A percentile compares a stretch with the other conserved stretches of the same genome.
Evolutionary conservation across 1,284 basidiomycete species (phyloP).

Genomic region (Exsudoporus floridanus): DNA sequence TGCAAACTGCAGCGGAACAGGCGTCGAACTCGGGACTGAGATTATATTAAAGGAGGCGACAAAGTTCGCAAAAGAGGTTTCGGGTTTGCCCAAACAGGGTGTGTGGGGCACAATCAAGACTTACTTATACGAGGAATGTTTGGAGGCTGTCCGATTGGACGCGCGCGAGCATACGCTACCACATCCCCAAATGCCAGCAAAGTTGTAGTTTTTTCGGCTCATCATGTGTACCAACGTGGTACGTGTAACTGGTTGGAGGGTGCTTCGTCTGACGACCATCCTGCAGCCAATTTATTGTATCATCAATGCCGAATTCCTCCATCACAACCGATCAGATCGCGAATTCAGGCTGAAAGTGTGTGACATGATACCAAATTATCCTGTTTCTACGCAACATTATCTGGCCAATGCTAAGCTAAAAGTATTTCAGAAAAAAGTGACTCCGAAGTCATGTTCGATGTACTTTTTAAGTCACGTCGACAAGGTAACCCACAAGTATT

Average conservation of each 20-base stretch:
- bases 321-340: constrained; percentile 12
- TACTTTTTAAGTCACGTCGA: constrained; percentile 12
- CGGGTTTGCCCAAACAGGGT: constrained; percentile 49
- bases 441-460: constrained; percentile 5
- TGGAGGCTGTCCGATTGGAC: constrained; percentile 42
- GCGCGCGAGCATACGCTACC: constrained; percentile 17
- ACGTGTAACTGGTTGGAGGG: not conserved
- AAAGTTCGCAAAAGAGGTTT: constrained; percentile 53
- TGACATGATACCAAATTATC: not conserved
- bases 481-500: constrained; percentile 25
- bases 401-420: not conserved
- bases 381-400: constrained; percentile 21
- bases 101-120: constrained; percentile 69
- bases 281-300: not conserved
- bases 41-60: constrained; percentile 62
- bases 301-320: not conserved
- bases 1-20: constrained; percentile 46
- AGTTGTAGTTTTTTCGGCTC: constrained; percentile 35
- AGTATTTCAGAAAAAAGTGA: not conserved
- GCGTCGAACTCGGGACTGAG: constrained; percentile 44
- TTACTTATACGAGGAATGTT: constrained; percentile 47
- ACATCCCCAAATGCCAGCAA: constrained; percentile 22
- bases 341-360: constrained; percentile 1
- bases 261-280: constrained; percentile 4
- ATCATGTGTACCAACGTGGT: constrained; percentile 7